These are phyloP conservation scores for Abortiporus biennis DNA, from an alignment of 1,284 basidiomycete genomes.

Conservation along the genomic window DNA sequence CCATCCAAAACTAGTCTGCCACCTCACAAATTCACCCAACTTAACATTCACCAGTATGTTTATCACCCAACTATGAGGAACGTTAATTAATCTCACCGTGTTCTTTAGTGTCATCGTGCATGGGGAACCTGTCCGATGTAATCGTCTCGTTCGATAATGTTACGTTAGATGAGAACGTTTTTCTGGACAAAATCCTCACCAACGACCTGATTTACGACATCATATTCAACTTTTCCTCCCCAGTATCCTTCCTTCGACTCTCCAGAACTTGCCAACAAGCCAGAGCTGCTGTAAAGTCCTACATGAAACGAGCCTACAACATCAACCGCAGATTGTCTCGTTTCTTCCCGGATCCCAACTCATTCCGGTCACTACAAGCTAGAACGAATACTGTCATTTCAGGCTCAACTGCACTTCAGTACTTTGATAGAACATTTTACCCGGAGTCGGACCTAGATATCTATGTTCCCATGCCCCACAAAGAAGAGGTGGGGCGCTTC, in stretches of 20 bases:
- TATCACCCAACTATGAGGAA: too few species aligned
- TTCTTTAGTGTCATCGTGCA: too few species aligned
- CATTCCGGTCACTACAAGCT: conserved; percentile 15
- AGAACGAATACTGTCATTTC: conserved; percentile 13
- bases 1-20: too few species aligned
- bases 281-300: conserved; percentile 12
- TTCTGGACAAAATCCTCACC: conserved; percentile 17
- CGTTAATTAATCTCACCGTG: too few species aligned
- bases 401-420: conserved; percentile 15
- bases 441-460: conserved; percentile 14
- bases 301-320: conserved; percentile 18
- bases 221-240: conserved; percentile 15
- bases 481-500: conserved; percentile 8
- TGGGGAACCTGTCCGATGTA: too few species aligned
- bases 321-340: conserved; percentile 20
- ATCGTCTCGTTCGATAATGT: too few species aligned
- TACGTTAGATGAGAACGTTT: conserved; percentile 5
- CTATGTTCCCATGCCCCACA: conserved; percentile 6
- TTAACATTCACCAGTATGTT: too few species aligned
- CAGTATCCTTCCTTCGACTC: conserved; percentile 17
- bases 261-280: conserved; percentile 16
- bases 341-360: conserved; percentile 11
- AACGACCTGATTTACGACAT: conserved; percentile 25
- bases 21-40: too few species aligned
- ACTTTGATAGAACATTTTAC: conserved; percentile 14